Evolutionary conservation across 345 rosid genomes (phyloP), one percentile per base, ranked within the genome.

Genomic region (Murraya koenigii): DNA sequence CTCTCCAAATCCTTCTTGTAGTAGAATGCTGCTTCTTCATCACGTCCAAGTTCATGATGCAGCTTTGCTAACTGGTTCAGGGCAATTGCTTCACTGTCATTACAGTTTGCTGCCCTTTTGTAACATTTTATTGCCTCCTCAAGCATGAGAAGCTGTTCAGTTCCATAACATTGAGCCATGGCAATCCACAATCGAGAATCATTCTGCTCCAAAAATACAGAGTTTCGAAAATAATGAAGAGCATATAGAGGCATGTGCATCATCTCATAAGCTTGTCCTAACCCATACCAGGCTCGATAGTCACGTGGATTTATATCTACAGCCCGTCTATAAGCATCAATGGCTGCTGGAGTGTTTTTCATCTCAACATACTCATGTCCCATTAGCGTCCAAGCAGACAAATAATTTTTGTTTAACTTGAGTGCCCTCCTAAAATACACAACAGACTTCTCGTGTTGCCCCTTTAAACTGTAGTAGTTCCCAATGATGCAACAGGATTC

Each of bases 161-260:
- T 88, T 75, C 94, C 93, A 71, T 92, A 96, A 81, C 98, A 94
- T 74, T 94, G 93, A 69, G 95, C 99, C 97, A 96, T 96, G 6
- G 99, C 99, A 74, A 94, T 94, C 99, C 98, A 96, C 81, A 91
- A 70, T 77, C 99, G 89, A 81, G 98, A 90, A 88, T 96, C 98
- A 78, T 80, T 89, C 3, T 98, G 95, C 75, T 94, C 97, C 83
- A 94, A 90, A 85, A 87, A 94, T 32, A 96, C 91, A 30, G 99
- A 91, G 79, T 94, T 96, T 71, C 89, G 89, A 56, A 96, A 96
- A 85, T 96, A 96, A 78, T 94, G 95, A 62, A 96, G 92, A n/a
- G 98, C 98, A 79, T 94, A 94, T 78, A 90, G 87, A 23, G 97
- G 95, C 97, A 92, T 88, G 78, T 91, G 85, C 91, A 90, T 93